Base-by-base conservation (phyloP, 176 grass and related monocot species). In the Miscanthus lutarioriparius region DNA sequence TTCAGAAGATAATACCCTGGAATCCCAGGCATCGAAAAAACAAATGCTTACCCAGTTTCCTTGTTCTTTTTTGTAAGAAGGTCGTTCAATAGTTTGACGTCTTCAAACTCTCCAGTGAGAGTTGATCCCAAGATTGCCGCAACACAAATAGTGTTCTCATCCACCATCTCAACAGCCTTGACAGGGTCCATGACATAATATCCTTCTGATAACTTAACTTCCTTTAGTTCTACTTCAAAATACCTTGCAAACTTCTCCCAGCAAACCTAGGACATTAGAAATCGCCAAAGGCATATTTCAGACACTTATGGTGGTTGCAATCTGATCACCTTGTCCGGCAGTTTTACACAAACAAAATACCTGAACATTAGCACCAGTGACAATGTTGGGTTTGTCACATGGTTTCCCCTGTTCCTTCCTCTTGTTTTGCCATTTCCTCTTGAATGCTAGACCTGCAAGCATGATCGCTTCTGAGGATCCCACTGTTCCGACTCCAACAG, bases 171-270 rank as follows among this genome's bases (percentile, higher is more conserved):
- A 75, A 93, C 84, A 74, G 94, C 94, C 74, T 96, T 96, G n/a
- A 54, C 54, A 49, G 94, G 94, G 85, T 93, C 86, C 94, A 96
- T 96, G 54, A 91, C 81, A 67, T 96, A 96, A 38, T 87, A 96
- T 9, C 89, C 91, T 76, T 96, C 89, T 35, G 40, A 87, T 45
- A 96, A 78, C 81, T 96, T 96, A 35, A 96, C 89, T 78, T 96
- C 94, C 80, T 96, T 93, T 14, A 96, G 20, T 38, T 96, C 91
- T 20, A 96, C 94, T 45, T 96, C 94, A 12, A 82, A 93, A 62
- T 96, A 96, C 38, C 91, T 89, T 48, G 94, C 94, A 83, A 93
- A 93, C 47, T 96, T 96, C 67, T 96, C 91, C 94, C 91, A 96
- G 77, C 94, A 96, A 30, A 96, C 94, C 91, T 93, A 77, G 49